Evolutionary conservation across 75 land plant genomes (phyloP).

Genomic region (Sequoia sempervirens): DNA sequence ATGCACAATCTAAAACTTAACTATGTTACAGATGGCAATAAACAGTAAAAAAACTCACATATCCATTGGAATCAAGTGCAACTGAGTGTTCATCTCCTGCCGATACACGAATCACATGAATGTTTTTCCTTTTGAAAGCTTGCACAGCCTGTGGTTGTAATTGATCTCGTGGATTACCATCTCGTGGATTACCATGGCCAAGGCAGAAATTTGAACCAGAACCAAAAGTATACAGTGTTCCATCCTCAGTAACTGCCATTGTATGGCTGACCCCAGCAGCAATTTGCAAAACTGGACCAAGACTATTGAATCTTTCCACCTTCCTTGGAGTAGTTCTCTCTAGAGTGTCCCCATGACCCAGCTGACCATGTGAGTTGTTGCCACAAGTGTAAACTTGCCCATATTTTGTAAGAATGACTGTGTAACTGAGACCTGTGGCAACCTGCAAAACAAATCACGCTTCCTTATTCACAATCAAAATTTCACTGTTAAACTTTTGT

Average conservation of each 20-base stretch:
- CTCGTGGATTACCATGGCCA: constrained; percentile 88
- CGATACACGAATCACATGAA: constrained; percentile 64
- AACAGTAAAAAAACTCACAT: constrained; percentile 37
- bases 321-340: constrained; percentile 52
- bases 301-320: constrained; percentile 34
- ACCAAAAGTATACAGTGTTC: constrained; percentile 74
- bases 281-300: constrained; percentile 62
- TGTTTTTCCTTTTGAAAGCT: constrained; percentile 48
- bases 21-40: neutral
- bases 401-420: constrained; percentile 61
- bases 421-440: constrained; percentile 79
- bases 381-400: constrained; percentile 90
- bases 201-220: constrained; percentile 83
- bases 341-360: constrained; percentile 78
- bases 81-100: constrained; percentile 95
- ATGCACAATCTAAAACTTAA: neutral
- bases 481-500: neutral
- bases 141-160: constrained; percentile 52
- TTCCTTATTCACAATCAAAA: neutral
- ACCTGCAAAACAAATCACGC: constrained; percentile 37
- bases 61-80: constrained; percentile 86
- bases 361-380: constrained; percentile 75
- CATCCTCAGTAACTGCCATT: constrained; percentile 65
- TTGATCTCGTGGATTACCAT: no score
- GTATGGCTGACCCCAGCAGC: constrained; percentile 74